Conservation (phyloP, 192 early-diverging fungal species). For the Entrophospora sp. region DNA sequence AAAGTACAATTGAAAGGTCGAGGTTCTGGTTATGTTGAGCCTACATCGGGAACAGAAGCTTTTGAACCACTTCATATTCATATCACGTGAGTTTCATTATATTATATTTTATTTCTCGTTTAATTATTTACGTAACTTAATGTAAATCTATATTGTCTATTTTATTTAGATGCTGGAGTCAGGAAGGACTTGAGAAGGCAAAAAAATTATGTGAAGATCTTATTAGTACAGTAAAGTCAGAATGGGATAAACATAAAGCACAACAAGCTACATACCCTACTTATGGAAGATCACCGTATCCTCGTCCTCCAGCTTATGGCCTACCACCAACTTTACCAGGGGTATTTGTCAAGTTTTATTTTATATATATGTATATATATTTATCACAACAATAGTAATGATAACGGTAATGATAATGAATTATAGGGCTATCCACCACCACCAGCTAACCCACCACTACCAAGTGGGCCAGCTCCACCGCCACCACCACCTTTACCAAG, state of each 20-base stretch:
- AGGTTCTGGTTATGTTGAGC: slow-evolving; percentile 76
- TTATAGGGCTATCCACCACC: slow-evolving; percentile 19
- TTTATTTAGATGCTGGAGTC: slow-evolving; percentile 41
- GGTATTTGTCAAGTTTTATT: slow-evolving; percentile 16
- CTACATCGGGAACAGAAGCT: slow-evolving; percentile 48
- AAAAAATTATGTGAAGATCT: slow-evolving; percentile 64
- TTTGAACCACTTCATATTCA: slow-evolving; percentile 76
- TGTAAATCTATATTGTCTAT: not conserved
- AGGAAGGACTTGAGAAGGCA: slow-evolving; percentile 63
- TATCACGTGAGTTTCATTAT: slow-evolving; percentile 51
- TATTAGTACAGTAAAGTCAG: slow-evolving; percentile 65
- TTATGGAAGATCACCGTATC: slow-evolving; percentile 20
- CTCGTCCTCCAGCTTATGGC: slow-evolving; percentile 19
- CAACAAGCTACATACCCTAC: slow-evolving; percentile 20
- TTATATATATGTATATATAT: slow-evolving; percentile 21
- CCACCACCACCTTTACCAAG: slow-evolving; percentile 12
- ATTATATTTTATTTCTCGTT: not conserved
- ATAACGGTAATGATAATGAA: slow-evolving; percentile 25
- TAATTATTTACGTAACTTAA: not conserved
- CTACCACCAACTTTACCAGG: slow-evolving; percentile 19
- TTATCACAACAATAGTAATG: no score
- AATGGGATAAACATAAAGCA: slow-evolving; percentile 50
- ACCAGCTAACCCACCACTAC: slow-evolving; percentile 31
- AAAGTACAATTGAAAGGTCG: slow-evolving; percentile 74
- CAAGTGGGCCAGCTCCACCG: slow-evolving; percentile 24